A percentile compares a stretch with the other conserved stretches of the same genome.
phyloP scores from a whole-genome alignment of 495 filamentous ascomycete genomes.

The Penicillium roqueforti region DNA sequence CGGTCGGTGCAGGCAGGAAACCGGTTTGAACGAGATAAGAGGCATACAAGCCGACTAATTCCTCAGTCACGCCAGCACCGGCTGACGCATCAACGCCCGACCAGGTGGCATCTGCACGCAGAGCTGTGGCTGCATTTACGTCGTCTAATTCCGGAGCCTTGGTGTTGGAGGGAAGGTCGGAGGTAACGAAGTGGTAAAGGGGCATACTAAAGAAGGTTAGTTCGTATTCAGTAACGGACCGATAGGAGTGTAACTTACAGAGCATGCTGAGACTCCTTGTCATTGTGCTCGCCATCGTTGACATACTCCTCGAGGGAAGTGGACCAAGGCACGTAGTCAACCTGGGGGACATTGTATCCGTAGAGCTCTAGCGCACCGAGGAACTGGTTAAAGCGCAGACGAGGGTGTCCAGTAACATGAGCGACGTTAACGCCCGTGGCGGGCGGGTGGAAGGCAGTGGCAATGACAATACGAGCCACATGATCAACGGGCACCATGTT shows the following conservation, averaged over 20 bases:
- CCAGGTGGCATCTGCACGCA: conserved; percentile 59
- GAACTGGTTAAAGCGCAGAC: conserved; percentile 75
- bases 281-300: conserved; percentile 52
- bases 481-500: conserved; percentile 89
- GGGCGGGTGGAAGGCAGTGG: conserved; percentile 60
- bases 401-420: conserved; percentile 79
- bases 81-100: conserved; percentile 59
- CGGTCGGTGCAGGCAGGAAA: conserved; percentile 60
- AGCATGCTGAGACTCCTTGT: conserved; percentile 62
- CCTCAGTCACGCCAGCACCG: conserved; percentile 60
- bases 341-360: conserved; percentile 69
- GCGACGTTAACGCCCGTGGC: conserved; percentile 52
- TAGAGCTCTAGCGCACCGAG: conserved; percentile 66
- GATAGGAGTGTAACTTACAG: conserved; percentile 35
- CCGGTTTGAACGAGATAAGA: conserved; percentile 66
- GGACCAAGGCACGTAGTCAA: conserved; percentile 56
- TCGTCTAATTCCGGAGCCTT: conserved; percentile 80
- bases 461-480: conserved; percentile 74
- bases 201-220: conserved; percentile 52
- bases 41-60: conserved; percentile 68
- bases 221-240: conserved; percentile 1
- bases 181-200: conserved; percentile 78
- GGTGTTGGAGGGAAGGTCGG: conserved; percentile 72
- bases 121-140: conserved; percentile 58
- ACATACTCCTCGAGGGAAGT: conserved; percentile 59